Conservation (phyloP, 225 moss, liverwort and hornwort species). For the Marchantia polymorpha region DNA sequence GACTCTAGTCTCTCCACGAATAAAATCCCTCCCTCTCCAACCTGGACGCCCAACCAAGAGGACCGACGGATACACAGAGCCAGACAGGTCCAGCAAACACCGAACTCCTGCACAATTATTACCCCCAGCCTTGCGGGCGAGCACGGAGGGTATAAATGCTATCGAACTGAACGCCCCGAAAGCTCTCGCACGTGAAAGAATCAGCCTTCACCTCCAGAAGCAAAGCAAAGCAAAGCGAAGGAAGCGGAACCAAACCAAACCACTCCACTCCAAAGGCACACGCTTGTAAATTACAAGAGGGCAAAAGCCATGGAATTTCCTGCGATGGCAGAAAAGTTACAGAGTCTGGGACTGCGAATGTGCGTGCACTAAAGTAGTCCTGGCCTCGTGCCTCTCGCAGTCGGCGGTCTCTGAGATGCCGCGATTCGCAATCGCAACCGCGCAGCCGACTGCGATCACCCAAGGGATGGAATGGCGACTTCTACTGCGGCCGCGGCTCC, state of each 20-base stretch:
- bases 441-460: no score
- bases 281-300: no score
- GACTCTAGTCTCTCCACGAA: no score
- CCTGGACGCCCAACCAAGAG: not conserved
- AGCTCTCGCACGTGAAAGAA: not conserved
- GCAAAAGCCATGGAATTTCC: not conserved
- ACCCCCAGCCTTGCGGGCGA: not conserved
- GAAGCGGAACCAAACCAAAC: not conserved
- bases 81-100: not conserved
- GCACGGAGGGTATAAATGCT: not conserved
- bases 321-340: not conserved
- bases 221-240: not conserved
- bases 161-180: not conserved
- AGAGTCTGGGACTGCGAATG: not conserved
- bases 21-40: no score
- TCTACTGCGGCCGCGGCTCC: no score
- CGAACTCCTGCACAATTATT: no score
- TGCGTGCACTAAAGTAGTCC: not conserved
- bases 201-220: not conserved
- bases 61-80: not conserved
- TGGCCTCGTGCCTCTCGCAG: not conserved
- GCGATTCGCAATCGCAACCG: not conserved
- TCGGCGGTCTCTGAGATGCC: not conserved
- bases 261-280: no score
- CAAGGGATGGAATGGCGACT: no score